Evolutionary conservation across 164 flowering plant genomes (phyloP), one percentile per base, ranked within the genome.

Genomic region (Vitis labrusca): DNA sequence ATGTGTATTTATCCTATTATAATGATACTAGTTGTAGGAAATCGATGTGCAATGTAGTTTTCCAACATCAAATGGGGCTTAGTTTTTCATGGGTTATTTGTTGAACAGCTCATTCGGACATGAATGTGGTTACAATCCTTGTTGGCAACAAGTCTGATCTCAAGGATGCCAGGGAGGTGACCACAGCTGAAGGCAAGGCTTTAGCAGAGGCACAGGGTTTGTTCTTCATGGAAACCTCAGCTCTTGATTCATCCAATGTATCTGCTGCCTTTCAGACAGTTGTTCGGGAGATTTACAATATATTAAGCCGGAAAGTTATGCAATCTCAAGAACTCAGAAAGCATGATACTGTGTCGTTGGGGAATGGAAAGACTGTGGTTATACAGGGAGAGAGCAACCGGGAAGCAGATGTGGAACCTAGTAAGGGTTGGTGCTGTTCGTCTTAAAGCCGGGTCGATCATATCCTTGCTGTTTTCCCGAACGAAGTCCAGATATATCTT

Each of bases 221-320:
- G 76, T 89, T 89, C 71, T 89, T 89, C 71, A 83, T 89, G 79
- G 94, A 89, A 74, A 89, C 94, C 0, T 89, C 94, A 4, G 94
- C 92, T 63, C 87, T 88, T 2, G 92, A 89, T 79, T 86, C 92
- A 4, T 86, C 92, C 27, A 89, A 88, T 73, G 94, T 88, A 6
- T 19, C 77, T 8, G 78, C 86, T 32, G 94, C 94, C 30, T 89
- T 89, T 66, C 85, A 83, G 74, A 89, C 86, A 0, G 90, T 89
- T 30, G 91, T 89, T 5, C 80, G 71, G 71, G 94, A 89, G 82
- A 89, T 89, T 30, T 88, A 85, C 79, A 78, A 74, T 66, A 86
- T 89, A 57, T 68, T 89, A 62, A 89, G 86, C 80, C 80, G 91
- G 54, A 89, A 89, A 78, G 91, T 88, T 15, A 80, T 86, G 54